Base-by-base conservation (phyloP, 139 green algal species). In the Spirogloea muscicola region DNA sequence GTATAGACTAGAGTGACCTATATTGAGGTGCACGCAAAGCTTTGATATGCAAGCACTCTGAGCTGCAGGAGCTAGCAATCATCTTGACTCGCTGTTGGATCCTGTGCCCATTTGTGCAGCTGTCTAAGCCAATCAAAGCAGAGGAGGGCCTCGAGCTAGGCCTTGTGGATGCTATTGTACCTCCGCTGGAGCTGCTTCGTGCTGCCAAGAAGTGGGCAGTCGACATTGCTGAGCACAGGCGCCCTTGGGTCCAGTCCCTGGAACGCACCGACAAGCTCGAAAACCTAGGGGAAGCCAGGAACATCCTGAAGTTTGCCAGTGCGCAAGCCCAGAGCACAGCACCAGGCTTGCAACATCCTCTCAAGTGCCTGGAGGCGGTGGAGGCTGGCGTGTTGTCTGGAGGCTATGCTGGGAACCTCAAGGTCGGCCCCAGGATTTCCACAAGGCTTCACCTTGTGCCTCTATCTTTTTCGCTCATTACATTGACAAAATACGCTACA, bases 281-380 rank as follows among this genome's bases (percentile, higher is more conserved):
- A 68, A 29, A 85, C 0, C 82, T 92, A 25, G 84, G 68, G 3
- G 87, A 96, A 74, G 93, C 94, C 2, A 59, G 86, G 41, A 58
- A 77, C 0, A 90, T 96, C 21, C 31, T 97, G 18, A 87, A 93
- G 48, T 92, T 96, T 85, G 92, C 90, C 0, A 68, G 84, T 0
- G 81, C 60, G 2, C 80, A 90, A 73, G 46, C 68, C 10, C 41
- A 60, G n/a, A 76, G 87, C 57, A 79, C 81, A 38, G 73, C 78
- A 38, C 68, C 68, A 7, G 62, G 49, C 18, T 49, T 99, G 49
- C 46, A 58, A 49, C 94, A 98, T 87, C 92, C 93, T 37, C 88
- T 88, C 75, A 82, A 96, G 41, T 97, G 92, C 85, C 73, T 99
- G 51, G 94, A 97, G 58, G 92, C 91, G 2, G 88, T 97, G 34